Evolutionary conservation across 495 filamentous ascomycete genomes (phyloP).

Genomic region (Cryomyces minteri): DNA sequence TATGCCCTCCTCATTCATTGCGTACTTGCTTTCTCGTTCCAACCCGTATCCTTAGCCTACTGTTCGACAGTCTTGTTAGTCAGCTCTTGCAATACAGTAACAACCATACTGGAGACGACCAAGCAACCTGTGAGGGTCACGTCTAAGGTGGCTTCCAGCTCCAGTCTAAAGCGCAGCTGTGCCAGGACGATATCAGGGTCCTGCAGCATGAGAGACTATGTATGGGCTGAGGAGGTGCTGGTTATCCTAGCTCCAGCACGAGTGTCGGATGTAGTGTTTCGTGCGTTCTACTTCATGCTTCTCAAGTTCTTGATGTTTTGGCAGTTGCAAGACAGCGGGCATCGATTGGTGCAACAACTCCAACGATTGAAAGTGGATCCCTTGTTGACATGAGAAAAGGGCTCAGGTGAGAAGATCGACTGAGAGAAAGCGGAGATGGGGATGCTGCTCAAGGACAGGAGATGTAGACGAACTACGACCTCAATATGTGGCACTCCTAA

Average conservation of each 20-base stretch:
- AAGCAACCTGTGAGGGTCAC: slow-evolving; percentile 3
- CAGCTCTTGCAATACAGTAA: slow-evolving; percentile 1
- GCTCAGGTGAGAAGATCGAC: no score
- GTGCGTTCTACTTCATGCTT: slow-evolving; percentile 1
- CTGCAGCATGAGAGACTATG: slow-evolving; percentile 1
- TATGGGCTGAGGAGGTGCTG: slow-evolving; percentile 2
- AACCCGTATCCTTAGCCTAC: not conserved
- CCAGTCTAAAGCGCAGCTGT: slow-evolving; percentile 1
- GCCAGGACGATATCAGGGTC: not conserved
- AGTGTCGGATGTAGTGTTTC: slow-evolving; percentile 2
- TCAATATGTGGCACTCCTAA: no score
- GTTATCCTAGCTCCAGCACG: slow-evolving; percentile 3
- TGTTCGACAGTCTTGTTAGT: not conserved
- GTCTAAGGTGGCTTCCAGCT: slow-evolving; percentile 2
- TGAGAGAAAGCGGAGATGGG: no score
- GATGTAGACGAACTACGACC: no score
- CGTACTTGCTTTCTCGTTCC: not conserved
- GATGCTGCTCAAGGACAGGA: no score
- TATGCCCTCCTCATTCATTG: slow-evolving; percentile 7
- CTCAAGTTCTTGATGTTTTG: slow-evolving; percentile 1
- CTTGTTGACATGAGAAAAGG: not conserved
- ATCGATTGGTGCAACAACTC: not conserved
- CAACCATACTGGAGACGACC: slow-evolving; percentile 1
- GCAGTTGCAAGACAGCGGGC: slow-evolving; percentile 1
- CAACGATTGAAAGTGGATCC: slow-evolving; percentile 5